Evolutionary conservation across 2,329 filamentous ascomycete genomes (phyloP), one percentile per base, ranked within the genome.

Genomic region (Hypoxylon sp.): DNA sequence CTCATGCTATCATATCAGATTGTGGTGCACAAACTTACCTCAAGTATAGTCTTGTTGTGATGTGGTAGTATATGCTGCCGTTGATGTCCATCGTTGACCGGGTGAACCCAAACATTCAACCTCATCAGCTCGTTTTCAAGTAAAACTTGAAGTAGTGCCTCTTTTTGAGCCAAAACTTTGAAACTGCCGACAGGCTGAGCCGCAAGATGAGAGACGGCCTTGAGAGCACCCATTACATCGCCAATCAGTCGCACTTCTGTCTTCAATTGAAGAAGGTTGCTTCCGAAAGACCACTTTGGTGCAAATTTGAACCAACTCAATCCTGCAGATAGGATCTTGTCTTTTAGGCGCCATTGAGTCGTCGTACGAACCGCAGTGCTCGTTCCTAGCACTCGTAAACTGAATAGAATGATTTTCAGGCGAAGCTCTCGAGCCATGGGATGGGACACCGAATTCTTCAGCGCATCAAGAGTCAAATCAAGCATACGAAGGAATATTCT

Each of bases 241-340:
- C 81, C 80, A 27, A 97, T 80, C 12, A 96, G 76, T 60, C 88
- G 88, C 23, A 91, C 84, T 72, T 99, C 94, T 0, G 95, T 93
- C 75, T 96, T 97, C 41, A 97, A 78, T 68, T 99, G 94, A 11
- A 99, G 75, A 37, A 90, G 83, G 67, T 97, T 99, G 63, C 93
- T 94, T 48, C 94, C 94, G 71, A 94, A 97, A 0, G 94, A 96
- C 93, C 94, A 99, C 60, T 86, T 84, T 9, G 92, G 90, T 4
- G 90, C 77, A 60, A 86, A 83, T 27, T 80, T 83, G 71, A 99
- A 99, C 95, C 95, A 99, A 55, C 82, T 85, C 21, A 99, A 76
- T 9, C 85, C 92, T 20, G 91, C 91, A 4, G 91, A 92, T 26
- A 99, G 71, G 41, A 96, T 87, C 60, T 90, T 86, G 66, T 97